These are phyloP conservation scores for Firmiana major DNA, from an alignment of 345 rosid genomes.

Conservation along the genomic window DNA sequence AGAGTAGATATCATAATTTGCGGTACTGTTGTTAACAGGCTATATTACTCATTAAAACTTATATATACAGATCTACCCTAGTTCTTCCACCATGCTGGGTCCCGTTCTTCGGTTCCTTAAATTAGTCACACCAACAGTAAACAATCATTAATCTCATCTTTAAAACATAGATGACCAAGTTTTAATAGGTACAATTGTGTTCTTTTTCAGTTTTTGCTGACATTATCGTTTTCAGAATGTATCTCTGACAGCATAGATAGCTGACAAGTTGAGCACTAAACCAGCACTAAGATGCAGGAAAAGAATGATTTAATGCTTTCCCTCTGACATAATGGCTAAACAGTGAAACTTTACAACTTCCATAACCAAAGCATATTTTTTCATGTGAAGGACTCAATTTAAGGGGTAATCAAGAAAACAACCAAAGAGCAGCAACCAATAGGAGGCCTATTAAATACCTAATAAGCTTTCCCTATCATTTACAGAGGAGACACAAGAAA, in stretches of 20 bases:
- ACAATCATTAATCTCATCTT: conserved; percentile 3
- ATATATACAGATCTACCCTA: background rate
- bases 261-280: background rate
- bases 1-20: background rate
- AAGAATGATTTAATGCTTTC: background rate
- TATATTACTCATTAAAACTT: background rate
- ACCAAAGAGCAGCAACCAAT: background rate
- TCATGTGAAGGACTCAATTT: background rate
- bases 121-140: background rate
- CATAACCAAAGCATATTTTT: background rate
- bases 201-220: background rate
- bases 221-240: background rate
- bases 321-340: background rate
- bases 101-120: background rate
- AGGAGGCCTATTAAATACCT: background rate
- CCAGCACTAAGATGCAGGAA: background rate
- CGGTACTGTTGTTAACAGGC: background rate
- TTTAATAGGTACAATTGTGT: background rate
- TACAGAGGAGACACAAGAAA: background rate
- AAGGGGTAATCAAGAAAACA: background rate
- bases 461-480: background rate
- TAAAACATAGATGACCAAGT: background rate
- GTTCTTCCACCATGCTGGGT: background rate
- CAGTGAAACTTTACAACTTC: background rate
- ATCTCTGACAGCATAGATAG: background rate